phyloP scores from a whole-genome alignment of 2,329 filamentous ascomycete genomes.

The Acrocalymma vagum region DNA sequence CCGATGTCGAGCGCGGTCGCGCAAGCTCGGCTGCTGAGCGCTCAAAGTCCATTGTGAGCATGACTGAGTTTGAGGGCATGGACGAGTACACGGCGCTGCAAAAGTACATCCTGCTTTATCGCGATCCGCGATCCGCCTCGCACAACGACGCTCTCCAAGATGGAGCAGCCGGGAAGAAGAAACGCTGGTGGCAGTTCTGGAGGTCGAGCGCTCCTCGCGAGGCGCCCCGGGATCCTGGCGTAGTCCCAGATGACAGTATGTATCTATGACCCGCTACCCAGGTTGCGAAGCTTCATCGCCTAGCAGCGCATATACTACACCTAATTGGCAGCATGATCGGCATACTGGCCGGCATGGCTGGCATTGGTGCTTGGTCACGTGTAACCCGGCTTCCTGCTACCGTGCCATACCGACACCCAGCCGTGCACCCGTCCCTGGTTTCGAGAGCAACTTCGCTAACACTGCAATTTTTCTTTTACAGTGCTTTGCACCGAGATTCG shows the following conservation, averaged over 20 bases:
- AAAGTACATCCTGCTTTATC: slow-evolving; percentile 73
- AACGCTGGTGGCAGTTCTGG: slow-evolving; percentile 69
- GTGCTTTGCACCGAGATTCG: slow-evolving; percentile 72
- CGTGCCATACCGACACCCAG: slow-evolving; percentile 4
- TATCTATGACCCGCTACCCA: slow-evolving; percentile 3
- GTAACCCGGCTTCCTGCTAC: not conserved
- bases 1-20: slow-evolving; percentile 46
- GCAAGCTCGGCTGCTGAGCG: slow-evolving; percentile 38
- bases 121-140: slow-evolving; percentile 63
- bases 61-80: slow-evolving; percentile 54
- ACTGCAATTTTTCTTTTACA: slow-evolving; percentile 6
- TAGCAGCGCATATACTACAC: too few relatives aligned
- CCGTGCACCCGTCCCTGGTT: slow-evolving; percentile 7
- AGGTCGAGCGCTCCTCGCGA: slow-evolving; percentile 42
- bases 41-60: slow-evolving; percentile 44
- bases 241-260: slow-evolving; percentile 65
- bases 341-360: not conserved
- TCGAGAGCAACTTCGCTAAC: slow-evolving; percentile 48
- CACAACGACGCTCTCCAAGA: slow-evolving; percentile 49
- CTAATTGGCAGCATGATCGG: not conserved
- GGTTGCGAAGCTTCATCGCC: too few relatives aligned
- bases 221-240: slow-evolving; percentile 44
- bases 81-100: slow-evolving; percentile 73
- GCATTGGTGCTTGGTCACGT: not conserved
- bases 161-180: slow-evolving; percentile 56